phyloP scores from a whole-genome alignment of 768 basidiomycete species.

The Botryobasidium botryosum region DNA sequence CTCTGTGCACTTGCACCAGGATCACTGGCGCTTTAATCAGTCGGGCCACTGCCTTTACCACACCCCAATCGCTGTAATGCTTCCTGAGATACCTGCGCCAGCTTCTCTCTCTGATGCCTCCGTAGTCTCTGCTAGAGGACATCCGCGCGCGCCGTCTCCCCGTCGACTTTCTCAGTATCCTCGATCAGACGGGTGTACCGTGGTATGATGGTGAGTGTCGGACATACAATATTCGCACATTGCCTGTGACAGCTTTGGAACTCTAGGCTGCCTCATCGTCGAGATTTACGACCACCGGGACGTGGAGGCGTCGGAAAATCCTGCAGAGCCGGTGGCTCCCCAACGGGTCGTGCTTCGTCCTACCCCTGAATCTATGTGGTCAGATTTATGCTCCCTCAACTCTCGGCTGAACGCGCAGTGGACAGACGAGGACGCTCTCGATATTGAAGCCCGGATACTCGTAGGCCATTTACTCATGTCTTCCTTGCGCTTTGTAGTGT shows the following conservation, averaged over 20 bases:
- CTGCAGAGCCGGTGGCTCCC: constrained; percentile 26
- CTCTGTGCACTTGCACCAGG: constrained; percentile 57
- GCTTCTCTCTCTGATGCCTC: not conserved
- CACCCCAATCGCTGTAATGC: constrained; percentile 38
- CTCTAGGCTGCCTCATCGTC: constrained; percentile 65
- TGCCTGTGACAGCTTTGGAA: constrained; percentile 1
- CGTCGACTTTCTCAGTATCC: constrained; percentile 67
- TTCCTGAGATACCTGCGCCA: constrained; percentile 36
- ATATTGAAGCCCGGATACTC: constrained; percentile 55
- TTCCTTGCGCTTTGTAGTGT: not conserved
- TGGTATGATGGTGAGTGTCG: constrained; percentile 61
- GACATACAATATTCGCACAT: not conserved
- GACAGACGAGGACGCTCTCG: constrained; percentile 55
- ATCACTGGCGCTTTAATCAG: constrained; percentile 69
- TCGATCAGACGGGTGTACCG: constrained; percentile 52
- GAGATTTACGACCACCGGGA: constrained; percentile 60
- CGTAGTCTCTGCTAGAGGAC: constrained; percentile 63
- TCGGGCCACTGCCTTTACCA: constrained; percentile 12
- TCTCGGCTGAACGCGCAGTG: constrained; percentile 36
- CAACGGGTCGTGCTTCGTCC: constrained; percentile 65
- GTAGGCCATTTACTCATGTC: constrained; percentile 28
- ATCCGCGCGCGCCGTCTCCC: constrained; percentile 71
- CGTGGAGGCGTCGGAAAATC: constrained; percentile 30
- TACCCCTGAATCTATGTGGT: constrained; percentile 59
- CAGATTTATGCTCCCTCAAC: constrained; percentile 58